These are phyloP conservation scores for Waltergamsia citrina DNA, from an alignment of 2,329 filamentous ascomycete genomes.

Conservation along the genomic window DNA sequence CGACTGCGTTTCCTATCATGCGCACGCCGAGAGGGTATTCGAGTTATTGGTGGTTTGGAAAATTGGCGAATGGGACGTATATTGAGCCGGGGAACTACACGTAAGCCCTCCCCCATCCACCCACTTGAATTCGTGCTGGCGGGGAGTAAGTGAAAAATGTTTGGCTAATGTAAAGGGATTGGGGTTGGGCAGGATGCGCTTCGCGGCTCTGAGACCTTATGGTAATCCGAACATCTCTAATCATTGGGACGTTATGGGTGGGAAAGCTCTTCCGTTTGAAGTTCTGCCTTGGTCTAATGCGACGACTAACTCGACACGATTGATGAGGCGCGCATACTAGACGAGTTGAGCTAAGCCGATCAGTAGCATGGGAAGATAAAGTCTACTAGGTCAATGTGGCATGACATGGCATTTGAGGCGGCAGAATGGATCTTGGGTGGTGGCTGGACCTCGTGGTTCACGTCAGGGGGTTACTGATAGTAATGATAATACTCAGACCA, in stretches of 20 bases:
- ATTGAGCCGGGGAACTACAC: slow-evolving; percentile 30
- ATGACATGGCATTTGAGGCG: no score
- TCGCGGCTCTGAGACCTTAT: slow-evolving; percentile 30
- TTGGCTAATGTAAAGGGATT: not conserved
- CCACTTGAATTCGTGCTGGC: not conserved
- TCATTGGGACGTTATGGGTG: slow-evolving; percentile 29
- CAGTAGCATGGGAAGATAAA: not conserved
- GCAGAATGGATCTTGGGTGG: no score
- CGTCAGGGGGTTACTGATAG: no score
- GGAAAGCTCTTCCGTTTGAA: slow-evolving; percentile 18
- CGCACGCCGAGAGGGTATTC: slow-evolving; percentile 20
- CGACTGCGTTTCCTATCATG: slow-evolving; percentile 24
- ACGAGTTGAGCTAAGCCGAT: not conserved
- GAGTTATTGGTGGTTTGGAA: slow-evolving; percentile 31
- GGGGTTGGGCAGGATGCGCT: slow-evolving; percentile 27
- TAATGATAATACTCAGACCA: no score
- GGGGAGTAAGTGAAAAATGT: no score
- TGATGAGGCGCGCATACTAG: slow-evolving; percentile 1
- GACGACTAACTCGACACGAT: slow-evolving; percentile 13
- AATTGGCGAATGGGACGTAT: slow-evolving; percentile 28
- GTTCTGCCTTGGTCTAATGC: slow-evolving; percentile 18
- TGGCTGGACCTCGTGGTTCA: no score
- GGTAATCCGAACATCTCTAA: slow-evolving; percentile 27
- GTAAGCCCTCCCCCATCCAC: slow-evolving; percentile 12
- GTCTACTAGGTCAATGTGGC: not conserved